Evolutionary conservation across 148 eudicot genomes (phyloP).

Genomic region (Rheum nobile): DNA sequence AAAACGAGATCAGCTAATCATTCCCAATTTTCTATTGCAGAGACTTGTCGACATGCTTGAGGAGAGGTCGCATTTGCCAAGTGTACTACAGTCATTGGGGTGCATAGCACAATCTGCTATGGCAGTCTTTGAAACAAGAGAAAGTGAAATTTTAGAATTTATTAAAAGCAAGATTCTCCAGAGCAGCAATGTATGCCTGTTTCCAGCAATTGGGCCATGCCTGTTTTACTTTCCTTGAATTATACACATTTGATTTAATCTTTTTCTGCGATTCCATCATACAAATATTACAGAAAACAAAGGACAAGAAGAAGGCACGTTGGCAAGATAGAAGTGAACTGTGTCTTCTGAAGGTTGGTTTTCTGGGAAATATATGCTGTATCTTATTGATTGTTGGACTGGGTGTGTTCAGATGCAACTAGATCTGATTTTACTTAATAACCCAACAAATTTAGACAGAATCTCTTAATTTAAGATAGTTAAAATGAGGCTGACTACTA

Average conservation of each 20-base stretch:
- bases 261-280: neutral
- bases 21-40: conserved; percentile 25
- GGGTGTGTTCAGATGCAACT: neutral
- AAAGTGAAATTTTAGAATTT: conserved; percentile 64
- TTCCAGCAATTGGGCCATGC: neutral
- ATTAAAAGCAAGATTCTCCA: conserved; percentile 57
- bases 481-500: neutral
- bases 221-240: neutral
- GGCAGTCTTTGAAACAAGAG: conserved; percentile 96
- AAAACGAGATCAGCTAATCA: neutral
- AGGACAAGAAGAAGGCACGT: conserved; percentile 36
- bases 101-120: conserved; percentile 96
- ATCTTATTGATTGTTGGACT: neutral
- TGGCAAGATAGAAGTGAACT: conserved; percentile 88
- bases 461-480: neutral
- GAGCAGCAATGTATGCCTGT: conserved; percentile 48
- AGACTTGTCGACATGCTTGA: conserved; percentile 93
- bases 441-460: neutral
- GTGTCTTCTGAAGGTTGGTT: conserved; percentile 75
- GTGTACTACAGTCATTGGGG: conserved; percentile 89
- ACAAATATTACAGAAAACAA: conserved; percentile 42
- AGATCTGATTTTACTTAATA: neutral
- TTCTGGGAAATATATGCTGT: neutral
- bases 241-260: neutral
- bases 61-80: conserved; percentile 73